Conservation (phyloP, 352 stramenopile genomes). For the Pythium pyrilobum region DNA sequence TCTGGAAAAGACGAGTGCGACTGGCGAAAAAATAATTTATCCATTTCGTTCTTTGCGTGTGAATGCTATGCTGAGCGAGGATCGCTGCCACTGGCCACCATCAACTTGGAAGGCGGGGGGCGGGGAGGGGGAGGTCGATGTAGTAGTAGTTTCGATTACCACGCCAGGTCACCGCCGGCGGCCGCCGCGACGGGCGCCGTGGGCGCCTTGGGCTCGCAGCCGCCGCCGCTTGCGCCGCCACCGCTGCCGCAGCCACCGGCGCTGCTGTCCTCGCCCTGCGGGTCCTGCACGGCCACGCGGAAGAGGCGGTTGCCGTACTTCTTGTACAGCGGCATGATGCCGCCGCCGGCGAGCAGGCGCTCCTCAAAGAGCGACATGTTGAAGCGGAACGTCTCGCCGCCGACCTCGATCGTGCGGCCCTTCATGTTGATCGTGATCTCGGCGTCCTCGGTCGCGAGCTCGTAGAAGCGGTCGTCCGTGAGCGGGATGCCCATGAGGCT, state of each 20-base stretch:
- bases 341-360: constrained; percentile 66
- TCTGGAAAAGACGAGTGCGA: background rate
- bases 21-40: constrained; percentile 16
- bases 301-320: constrained; percentile 85
- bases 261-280: constrained; percentile 12
- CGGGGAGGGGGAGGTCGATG: too few relatives aligned
- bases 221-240: constrained; percentile 16
- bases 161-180: constrained; percentile 51
- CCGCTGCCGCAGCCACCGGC: constrained; percentile 30
- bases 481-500: constrained; percentile 78
- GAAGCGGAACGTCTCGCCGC: constrained; percentile 71
- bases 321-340: constrained; percentile 86
- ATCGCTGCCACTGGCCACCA: too few relatives aligned
- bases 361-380: constrained; percentile 88
- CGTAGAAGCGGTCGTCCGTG: constrained; percentile 76
- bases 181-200: constrained; percentile 26
- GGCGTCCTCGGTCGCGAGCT: constrained; percentile 64
- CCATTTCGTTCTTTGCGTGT: background rate
- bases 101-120: too few relatives aligned
- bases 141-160: constrained; percentile 26
- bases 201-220: constrained; percentile 33
- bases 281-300: constrained; percentile 74
- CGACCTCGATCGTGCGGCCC: constrained; percentile 74
- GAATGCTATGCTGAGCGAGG: background rate
- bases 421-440: constrained; percentile 83